These are phyloP conservation scores for Calamus simplicifolius DNA, from an alignment of 176 grass and related monocot species.

Conservation along the genomic window DNA sequence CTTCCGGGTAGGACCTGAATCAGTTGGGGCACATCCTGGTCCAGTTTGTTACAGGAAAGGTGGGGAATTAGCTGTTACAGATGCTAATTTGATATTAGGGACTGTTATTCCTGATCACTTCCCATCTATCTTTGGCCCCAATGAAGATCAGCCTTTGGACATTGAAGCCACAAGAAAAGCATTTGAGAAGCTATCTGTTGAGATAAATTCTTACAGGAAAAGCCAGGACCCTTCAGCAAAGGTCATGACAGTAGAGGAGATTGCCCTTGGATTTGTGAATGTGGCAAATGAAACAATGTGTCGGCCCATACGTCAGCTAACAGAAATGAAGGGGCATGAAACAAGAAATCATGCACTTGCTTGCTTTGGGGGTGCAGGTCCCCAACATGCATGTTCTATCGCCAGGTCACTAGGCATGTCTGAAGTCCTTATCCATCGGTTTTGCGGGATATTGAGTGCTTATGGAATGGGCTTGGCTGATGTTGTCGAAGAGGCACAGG, in stretches of 20 bases:
- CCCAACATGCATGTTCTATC: conserved; percentile 90
- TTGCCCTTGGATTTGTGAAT: conserved; percentile 91
- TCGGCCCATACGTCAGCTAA: conserved; percentile 82
- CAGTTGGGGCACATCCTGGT: too few species aligned
- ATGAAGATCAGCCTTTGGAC: too few species aligned
- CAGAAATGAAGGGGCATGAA: conserved; percentile 96
- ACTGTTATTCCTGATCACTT: too few species aligned
- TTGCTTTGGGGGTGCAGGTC: conserved; percentile 94
- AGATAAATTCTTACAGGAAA: conserved; percentile 80
- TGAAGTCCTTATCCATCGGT: conserved; percentile 88
- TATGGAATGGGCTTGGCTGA: conserved; percentile 98
- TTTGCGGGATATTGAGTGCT: conserved; percentile 96
- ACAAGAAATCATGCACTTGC: conserved; percentile 76
- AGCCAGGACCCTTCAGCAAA: conserved; percentile 53
- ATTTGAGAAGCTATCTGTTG: conserved; percentile 50
- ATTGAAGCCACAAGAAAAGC: too few species aligned
- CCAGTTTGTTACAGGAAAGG: too few species aligned
- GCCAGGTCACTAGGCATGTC: conserved; percentile 92
- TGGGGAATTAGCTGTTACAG: too few species aligned
- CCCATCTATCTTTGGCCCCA: too few species aligned
- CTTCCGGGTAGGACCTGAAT: too few species aligned
- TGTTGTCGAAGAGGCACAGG: conserved; percentile 89
- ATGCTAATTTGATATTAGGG: too few species aligned
- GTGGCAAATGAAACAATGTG: conserved; percentile 98
- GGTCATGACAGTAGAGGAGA: conserved; percentile 75